Conservation (phyloP, 768 basidiomycete species). For the Nevesoporus exiguus region DNA sequence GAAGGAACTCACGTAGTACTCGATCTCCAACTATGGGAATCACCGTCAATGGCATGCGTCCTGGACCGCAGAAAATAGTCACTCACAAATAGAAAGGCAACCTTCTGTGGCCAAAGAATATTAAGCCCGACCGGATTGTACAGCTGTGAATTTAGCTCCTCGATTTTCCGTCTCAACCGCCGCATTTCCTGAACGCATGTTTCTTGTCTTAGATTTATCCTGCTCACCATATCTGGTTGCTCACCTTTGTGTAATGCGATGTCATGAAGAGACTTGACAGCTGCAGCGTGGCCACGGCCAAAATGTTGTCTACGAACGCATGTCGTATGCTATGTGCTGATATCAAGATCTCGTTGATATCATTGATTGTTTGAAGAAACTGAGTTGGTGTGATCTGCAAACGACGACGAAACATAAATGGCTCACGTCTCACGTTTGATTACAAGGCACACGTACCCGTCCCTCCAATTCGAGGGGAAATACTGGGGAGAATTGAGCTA, state of each 20-base stretch:
- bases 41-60: neutral
- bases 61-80: neutral
- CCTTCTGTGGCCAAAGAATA: slow-evolving; percentile 78
- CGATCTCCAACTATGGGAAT: slow-evolving; percentile 77
- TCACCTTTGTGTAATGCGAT: slow-evolving; percentile 82
- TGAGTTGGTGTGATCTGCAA: slow-evolving; percentile 83
- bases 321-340: slow-evolving; percentile 77
- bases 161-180: slow-evolving; percentile 58
- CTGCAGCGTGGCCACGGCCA: slow-evolving; percentile 80
- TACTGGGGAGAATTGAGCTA: slow-evolving; percentile 83
- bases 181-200: slow-evolving; percentile 64
- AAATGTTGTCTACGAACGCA: slow-evolving; percentile 72
- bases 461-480: slow-evolving; percentile 94
- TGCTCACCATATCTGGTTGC: slow-evolving; percentile 8
- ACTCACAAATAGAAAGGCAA: slow-evolving; percentile 92
- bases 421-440: neutral
- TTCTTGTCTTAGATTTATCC: slow-evolving; percentile 2
- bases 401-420: neutral
- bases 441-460: slow-evolving; percentile 54
- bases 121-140: slow-evolving; percentile 89
- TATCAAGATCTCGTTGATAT: slow-evolving; percentile 84
- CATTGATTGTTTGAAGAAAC: slow-evolving; percentile 86
- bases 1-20: slow-evolving; percentile 73
- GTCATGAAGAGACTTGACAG: slow-evolving; percentile 63
- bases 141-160: slow-evolving; percentile 62